Evolutionary conservation across 768 basidiomycete genomes (phyloP).

Genomic region (Boletus edulis): DNA sequence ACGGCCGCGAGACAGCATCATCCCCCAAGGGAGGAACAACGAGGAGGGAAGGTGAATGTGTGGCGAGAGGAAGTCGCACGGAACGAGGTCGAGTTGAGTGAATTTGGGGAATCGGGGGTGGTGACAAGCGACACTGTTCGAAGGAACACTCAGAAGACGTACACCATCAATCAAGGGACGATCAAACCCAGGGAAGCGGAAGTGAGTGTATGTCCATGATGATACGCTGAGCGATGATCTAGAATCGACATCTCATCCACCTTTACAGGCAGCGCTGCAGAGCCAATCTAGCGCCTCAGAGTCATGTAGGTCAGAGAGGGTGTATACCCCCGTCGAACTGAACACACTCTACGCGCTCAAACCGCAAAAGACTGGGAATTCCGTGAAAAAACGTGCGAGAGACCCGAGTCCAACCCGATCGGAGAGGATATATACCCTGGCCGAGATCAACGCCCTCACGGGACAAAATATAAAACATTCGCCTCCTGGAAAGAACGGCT

Average conservation of each 20-base stretch:
- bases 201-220: slow-evolving; percentile 11
- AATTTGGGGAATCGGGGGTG: slow-evolving; percentile 19
- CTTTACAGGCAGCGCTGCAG: slow-evolving; percentile 15
- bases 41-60: slow-evolving; percentile 41
- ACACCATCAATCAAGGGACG: slow-evolving; percentile 9
- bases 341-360: slow-evolving; percentile 12
- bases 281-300: slow-evolving; percentile 21
- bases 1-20: slow-evolving; percentile 1
- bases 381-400: slow-evolving; percentile 11
- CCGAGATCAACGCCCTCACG: slow-evolving; percentile 32
- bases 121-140: slow-evolving; percentile 15
- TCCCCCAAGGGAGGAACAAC: slow-evolving; percentile 14
- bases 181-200: slow-evolving; percentile 21
- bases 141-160: slow-evolving; percentile 10
- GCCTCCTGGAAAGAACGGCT: slow-evolving; percentile 19
- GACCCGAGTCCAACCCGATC: slow-evolving; percentile 31
- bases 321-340: slow-evolving; percentile 22
- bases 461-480: slow-evolving; percentile 26
- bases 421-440: slow-evolving; percentile 34
- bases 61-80: slow-evolving; percentile 56
- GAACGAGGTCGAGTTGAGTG: slow-evolving; percentile 26
- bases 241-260: neutral
- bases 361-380: slow-evolving; percentile 15
- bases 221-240: neutral
- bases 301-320: slow-evolving; percentile 25